phyloP scores from a whole-genome alignment of 2,329 filamentous ascomycete species.

The Diaporthe humulicola region DNA sequence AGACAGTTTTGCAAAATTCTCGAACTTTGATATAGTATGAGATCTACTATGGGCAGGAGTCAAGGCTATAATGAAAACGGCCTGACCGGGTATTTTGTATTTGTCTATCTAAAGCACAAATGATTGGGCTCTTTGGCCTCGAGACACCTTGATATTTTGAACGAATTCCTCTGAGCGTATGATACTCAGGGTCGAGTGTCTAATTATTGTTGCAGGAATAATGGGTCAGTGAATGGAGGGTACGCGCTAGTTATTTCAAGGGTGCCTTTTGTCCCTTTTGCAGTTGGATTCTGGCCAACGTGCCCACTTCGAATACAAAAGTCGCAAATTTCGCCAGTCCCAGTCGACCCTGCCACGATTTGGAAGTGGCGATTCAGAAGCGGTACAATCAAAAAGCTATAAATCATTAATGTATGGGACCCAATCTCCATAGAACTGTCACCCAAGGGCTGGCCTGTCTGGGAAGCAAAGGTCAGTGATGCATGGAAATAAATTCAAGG shows the following conservation, averaged over 20 bases:
- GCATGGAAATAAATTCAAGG: background rate
- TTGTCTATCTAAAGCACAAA: background rate
- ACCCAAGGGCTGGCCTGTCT: background rate
- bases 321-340: background rate
- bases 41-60: no score
- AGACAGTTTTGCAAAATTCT: background rate
- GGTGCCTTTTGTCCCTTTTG: background rate
- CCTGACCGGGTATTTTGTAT: background rate
- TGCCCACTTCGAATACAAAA: background rate
- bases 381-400: background rate
- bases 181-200: background rate
- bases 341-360: background rate
- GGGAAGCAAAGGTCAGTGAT: background rate
- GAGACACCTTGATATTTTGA: no score
- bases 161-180: background rate
- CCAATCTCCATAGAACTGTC: background rate
- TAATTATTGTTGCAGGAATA: background rate
- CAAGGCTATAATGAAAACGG: background rate
- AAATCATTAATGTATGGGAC: background rate
- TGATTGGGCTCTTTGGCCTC: background rate
- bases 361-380: background rate
- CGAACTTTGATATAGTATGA: background rate
- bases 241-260: no score
- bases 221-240: background rate
- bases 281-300: background rate